phyloP scores from a whole-genome alignment of 192 early-diverging fungal genomes.

The Phlyctochytrium arcticum region DNA sequence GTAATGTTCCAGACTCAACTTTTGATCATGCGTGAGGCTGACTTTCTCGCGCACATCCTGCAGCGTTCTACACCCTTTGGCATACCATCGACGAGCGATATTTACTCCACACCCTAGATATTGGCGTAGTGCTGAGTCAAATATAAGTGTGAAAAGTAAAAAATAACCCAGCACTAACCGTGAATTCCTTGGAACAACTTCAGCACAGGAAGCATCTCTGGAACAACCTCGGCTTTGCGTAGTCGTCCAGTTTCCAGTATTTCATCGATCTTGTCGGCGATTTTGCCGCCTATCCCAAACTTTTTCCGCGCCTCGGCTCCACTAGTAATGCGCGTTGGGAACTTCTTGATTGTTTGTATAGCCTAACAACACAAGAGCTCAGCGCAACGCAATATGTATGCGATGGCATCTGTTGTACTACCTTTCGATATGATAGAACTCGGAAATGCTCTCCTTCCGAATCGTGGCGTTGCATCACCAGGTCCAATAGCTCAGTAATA shows the following conservation, averaged over 20 bases:
- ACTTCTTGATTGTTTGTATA: slow-evolving; percentile 31
- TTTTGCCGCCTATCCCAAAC: slow-evolving; percentile 36
- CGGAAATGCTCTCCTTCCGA: slow-evolving; percentile 44
- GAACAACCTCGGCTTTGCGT: slow-evolving; percentile 32
- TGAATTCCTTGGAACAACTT: slow-evolving; percentile 40
- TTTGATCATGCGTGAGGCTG: slow-evolving; percentile 40
- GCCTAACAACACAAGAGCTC: slow-evolving; percentile 36
- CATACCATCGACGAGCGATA: slow-evolving; percentile 23
- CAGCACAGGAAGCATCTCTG: slow-evolving; percentile 27
- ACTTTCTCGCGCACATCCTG: slow-evolving; percentile 35
- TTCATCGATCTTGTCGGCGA: slow-evolving; percentile 42
- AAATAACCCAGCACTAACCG: slow-evolving; percentile 19
- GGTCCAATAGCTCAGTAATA: slow-evolving; percentile 18
- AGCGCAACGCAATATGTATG: slow-evolving; percentile 24
- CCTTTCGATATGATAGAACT: slow-evolving; percentile 32
- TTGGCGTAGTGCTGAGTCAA: too few relatives aligned
- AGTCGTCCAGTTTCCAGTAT: slow-evolving; percentile 38
- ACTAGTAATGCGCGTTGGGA: slow-evolving; percentile 28
- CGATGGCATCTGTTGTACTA: background rate
- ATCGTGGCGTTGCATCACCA: slow-evolving; percentile 34
- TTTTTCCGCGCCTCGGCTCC: slow-evolving; percentile 34
- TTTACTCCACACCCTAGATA: slow-evolving; percentile 16
- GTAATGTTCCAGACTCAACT: slow-evolving; percentile 40
- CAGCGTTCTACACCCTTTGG: slow-evolving; percentile 41
- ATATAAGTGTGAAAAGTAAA: too few relatives aligned